These are phyloP conservation scores for Xylariales sp. DNA, from an alignment of 2,329 filamentous ascomycete species.

Conservation along the genomic window DNA sequence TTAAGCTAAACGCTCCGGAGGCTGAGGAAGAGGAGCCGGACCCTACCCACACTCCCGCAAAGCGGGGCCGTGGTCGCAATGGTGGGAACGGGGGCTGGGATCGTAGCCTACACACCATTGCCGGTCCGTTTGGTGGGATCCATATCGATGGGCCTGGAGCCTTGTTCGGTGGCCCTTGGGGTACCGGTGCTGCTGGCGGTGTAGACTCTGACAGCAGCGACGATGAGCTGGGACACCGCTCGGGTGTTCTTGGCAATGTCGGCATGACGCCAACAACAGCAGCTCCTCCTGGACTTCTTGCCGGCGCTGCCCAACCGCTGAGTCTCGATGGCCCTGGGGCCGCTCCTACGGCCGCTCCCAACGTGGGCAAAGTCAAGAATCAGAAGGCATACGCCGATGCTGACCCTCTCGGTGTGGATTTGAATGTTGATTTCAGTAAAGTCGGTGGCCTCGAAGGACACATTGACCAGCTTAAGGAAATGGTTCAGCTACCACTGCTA, in stretches of 20 bases:
- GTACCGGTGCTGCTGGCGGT: constrained; percentile 61
- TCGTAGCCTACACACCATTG: constrained; percentile 80
- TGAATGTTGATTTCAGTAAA: constrained; percentile 88
- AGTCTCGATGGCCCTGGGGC: constrained; percentile 36
- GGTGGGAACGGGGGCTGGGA: constrained; percentile 62
- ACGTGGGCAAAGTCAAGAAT: constrained; percentile 90
- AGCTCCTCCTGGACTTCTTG: constrained; percentile 40
- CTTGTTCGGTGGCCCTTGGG: constrained; percentile 70
- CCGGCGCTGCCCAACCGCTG: constrained; percentile 30
- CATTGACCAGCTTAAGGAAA: constrained; percentile 96
- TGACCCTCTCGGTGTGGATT: constrained; percentile 88
- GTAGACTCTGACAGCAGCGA: constrained; percentile 96
- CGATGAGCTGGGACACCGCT: constrained; percentile 72
- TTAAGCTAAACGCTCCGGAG: constrained; percentile 69
- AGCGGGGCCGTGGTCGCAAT: constrained; percentile 60
- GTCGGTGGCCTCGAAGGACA: constrained; percentile 90
- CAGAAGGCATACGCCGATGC: constrained; percentile 88
- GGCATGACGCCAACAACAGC: constrained; percentile 55
- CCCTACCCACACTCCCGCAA: constrained; percentile 62
- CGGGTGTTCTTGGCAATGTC: constrained; percentile 53
- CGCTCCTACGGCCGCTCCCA: constrained; percentile 53
- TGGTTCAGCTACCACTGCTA: constrained; percentile 89
- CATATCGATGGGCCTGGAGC: constrained; percentile 58
- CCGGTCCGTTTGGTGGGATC: constrained; percentile 87
- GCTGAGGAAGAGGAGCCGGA: constrained; percentile 75